These are phyloP conservation scores for Clathrus columnatus DNA, from an alignment of 768 basidiomycete species.

Conservation along the genomic window DNA sequence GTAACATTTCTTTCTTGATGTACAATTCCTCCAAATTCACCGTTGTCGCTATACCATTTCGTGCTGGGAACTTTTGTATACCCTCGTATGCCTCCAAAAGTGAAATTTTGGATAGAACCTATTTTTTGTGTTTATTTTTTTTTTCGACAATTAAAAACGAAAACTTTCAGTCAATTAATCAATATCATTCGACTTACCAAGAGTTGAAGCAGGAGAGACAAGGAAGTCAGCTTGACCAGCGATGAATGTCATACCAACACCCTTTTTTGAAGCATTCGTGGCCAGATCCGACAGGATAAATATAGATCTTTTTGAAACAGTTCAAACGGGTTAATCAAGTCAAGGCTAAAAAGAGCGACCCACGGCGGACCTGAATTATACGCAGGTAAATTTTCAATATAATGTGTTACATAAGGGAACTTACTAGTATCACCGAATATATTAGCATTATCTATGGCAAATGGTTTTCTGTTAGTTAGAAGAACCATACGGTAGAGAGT, in stretches of 20 bases:
- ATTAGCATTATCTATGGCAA: slow-evolving; percentile 1
- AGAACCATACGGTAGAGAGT: too few relatives aligned
- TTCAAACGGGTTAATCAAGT: too few relatives aligned
- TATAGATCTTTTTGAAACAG: slow-evolving; percentile 38
- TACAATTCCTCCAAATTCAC: slow-evolving; percentile 11
- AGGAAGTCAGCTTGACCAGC: slow-evolving; percentile 66
- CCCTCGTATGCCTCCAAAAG: slow-evolving; percentile 14
- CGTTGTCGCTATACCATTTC: not conserved
- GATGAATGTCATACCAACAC: slow-evolving; percentile 46
- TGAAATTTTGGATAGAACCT: slow-evolving; percentile 13
- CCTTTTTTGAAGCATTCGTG: slow-evolving; percentile 46
- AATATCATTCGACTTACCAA: too few relatives aligned
- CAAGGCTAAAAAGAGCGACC: not conserved
- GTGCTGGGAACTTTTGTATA: slow-evolving; percentile 10
- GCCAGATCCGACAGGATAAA: slow-evolving; percentile 58
- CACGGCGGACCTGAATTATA: slow-evolving; percentile 3
- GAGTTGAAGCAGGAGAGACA: slow-evolving; percentile 41
- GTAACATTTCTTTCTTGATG: slow-evolving; percentile 13
- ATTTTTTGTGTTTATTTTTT: not conserved
- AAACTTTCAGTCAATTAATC: not conserved
- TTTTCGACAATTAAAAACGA: not conserved
- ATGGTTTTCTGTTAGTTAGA: not conserved
- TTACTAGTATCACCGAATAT: slow-evolving; percentile 26
- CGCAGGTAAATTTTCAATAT: too few relatives aligned
- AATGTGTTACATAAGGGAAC: slow-evolving; percentile 11